Evolutionary conservation across 768 basidiomycete genomes (phyloP).

Genomic region (Pleurotus giganteus): DNA sequence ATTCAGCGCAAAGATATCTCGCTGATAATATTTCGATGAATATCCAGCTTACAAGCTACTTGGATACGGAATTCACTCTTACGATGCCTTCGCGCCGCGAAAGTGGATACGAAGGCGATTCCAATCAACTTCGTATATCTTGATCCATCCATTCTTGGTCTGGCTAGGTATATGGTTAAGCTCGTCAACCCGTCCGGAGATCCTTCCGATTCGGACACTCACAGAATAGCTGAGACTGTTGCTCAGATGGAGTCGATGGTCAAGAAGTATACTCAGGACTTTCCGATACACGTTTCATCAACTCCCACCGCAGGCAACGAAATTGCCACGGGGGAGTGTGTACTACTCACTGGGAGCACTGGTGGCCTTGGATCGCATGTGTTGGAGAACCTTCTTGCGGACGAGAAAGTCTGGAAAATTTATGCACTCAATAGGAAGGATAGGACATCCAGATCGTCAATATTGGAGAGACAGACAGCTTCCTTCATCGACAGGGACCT

Average conservation of each 20-base stretch:
- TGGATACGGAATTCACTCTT: slow-evolving; percentile 39
- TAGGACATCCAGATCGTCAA: neutral
- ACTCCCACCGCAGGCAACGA: neutral
- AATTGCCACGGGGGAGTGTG: neutral
- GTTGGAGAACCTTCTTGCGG: slow-evolving; percentile 21
- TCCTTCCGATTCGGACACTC: neutral
- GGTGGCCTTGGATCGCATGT: slow-evolving; percentile 30
- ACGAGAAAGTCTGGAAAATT: slow-evolving; percentile 17
- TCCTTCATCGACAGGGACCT: slow-evolving; percentile 19
- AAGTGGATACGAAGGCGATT: slow-evolving; percentile 17
- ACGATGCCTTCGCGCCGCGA: slow-evolving; percentile 26
- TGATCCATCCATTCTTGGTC: slow-evolving; percentile 28
- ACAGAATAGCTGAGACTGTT: neutral
- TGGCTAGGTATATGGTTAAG: neutral
- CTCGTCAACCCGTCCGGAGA: neutral
- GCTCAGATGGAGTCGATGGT: slow-evolving; percentile 19
- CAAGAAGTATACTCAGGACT: slow-evolving; percentile 11
- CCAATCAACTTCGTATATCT: slow-evolving; percentile 33
- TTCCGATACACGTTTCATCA: neutral
- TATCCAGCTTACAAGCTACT: slow-evolving; percentile 37
- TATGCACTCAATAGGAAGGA: slow-evolving; percentile 28
- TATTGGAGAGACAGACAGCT: slow-evolving; percentile 15
- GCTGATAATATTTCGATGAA: too few species aligned
- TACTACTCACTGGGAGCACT: slow-evolving; percentile 35
- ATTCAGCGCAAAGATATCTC: neutral